Percentiles rank a stretch among this genome's conserved stretches.
These are phyloP conservation scores for Penicillium capsulatum DNA, from an alignment of 2,329 filamentous ascomycete genomes.

Conservation along the genomic window DNA sequence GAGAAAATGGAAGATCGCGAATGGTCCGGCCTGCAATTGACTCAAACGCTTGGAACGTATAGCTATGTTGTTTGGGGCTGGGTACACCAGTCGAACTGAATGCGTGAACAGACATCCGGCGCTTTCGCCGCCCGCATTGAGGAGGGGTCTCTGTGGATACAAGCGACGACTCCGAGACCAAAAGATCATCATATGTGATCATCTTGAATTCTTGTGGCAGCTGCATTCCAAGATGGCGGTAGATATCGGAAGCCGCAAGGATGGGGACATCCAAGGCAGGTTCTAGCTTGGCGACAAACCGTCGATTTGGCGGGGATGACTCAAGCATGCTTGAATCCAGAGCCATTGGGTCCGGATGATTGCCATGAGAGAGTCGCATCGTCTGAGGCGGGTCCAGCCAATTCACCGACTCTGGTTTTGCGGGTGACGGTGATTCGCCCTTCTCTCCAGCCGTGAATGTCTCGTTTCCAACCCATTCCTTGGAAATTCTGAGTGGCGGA, in stretches of 20 bases:
- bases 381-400: constrained; percentile 40
- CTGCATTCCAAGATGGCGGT: constrained; percentile 38
- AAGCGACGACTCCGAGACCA: constrained; percentile 32
- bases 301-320: constrained; percentile 39
- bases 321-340: constrained; percentile 37
- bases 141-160: constrained; percentile 14
- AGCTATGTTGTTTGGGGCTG: constrained; percentile 37
- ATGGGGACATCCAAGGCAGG: constrained; percentile 43
- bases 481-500: constrained; percentile 43
- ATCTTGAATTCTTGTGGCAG: constrained; percentile 40
- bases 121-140: constrained; percentile 30
- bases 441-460: constrained; percentile 30
- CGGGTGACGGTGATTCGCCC: constrained; percentile 22
- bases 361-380: constrained; percentile 31
- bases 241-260: constrained; percentile 40
- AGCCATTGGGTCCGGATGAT: constrained; percentile 34
- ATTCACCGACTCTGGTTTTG: constrained; percentile 30
- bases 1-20: constrained; percentile 42
- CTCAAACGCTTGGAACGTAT: constrained; percentile 43
- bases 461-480: constrained; percentile 41
- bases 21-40: constrained; percentile 40
- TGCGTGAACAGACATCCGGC: constrained; percentile 30
- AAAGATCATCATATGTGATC: constrained; percentile 37
- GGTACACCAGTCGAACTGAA: constrained; percentile 30
- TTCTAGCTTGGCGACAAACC: constrained; percentile 43